Conservation (phyloP, 306 rosid species). For the Abrus pulchellus region DNA sequence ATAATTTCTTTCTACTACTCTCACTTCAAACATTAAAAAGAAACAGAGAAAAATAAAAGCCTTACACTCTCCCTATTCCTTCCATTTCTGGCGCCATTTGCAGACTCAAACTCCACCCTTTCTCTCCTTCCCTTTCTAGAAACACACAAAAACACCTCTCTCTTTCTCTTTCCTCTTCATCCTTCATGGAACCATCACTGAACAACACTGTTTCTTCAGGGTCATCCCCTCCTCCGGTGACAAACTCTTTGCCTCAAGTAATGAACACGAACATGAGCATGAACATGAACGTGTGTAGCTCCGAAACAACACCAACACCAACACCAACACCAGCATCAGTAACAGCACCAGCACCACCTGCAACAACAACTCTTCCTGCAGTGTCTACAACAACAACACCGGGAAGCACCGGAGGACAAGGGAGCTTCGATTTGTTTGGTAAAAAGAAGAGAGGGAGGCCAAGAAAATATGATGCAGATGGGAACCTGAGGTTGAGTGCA, state of each 20-base stretch:
- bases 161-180: neutral
- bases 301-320: neutral
- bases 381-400: neutral
- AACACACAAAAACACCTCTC: neutral
- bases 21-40: constrained; percentile 47
- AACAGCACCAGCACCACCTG: neutral
- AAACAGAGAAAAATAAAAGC: neutral
- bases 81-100: constrained; percentile 84
- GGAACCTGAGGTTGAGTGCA: constrained; percentile 61
- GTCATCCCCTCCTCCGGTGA: constrained; percentile 42
- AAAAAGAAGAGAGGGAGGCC: constrained; percentile 91
- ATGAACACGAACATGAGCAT: constrained; percentile 14
- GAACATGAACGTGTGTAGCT: constrained; percentile 30
- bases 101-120: constrained; percentile 59
- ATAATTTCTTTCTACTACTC: constrained; percentile 47
- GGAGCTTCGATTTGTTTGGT: constrained; percentile 62
- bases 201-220: constrained; percentile 45
- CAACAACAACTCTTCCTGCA: neutral
- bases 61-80: constrained; percentile 30
- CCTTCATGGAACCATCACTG: constrained; percentile 55
- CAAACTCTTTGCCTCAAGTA: constrained; percentile 10
- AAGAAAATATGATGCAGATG: constrained; percentile 80
- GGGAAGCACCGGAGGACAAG: constrained; percentile 40
- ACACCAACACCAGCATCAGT: neutral
- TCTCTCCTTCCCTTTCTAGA: constrained; percentile 41